These are phyloP conservation scores for Garcia nutans DNA, from an alignment of 345 rosid genomes.

Conservation along the genomic window DNA sequence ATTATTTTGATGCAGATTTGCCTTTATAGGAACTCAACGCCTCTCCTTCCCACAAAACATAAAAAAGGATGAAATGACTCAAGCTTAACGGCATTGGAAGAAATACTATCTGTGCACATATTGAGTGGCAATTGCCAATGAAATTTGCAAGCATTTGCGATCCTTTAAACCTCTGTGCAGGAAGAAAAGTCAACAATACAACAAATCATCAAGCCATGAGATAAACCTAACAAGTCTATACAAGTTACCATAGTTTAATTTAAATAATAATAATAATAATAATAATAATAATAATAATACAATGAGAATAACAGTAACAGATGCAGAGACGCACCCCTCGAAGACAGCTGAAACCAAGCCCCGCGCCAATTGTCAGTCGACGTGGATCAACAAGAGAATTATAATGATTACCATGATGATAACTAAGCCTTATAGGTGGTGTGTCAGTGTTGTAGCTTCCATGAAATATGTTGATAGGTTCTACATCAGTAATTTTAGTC, in stretches of 20 bases:
- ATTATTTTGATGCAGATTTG: neutral
- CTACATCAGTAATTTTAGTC: slow-evolving; percentile 36
- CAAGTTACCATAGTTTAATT: neutral
- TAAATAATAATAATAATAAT: neutral
- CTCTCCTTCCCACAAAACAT: neutral
- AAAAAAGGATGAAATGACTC: no score
- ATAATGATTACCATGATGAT: slow-evolving; percentile 95
- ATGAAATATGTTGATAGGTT: slow-evolving; percentile 94
- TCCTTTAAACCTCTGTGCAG: neutral
- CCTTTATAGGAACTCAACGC: no score
- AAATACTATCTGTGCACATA: neutral
- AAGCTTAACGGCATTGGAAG: neutral
- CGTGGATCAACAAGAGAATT: slow-evolving; percentile 96
- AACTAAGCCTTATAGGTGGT: slow-evolving; percentile 90
- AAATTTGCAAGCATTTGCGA: neutral
- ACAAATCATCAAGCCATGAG: neutral
- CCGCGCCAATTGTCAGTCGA: slow-evolving; percentile 83
- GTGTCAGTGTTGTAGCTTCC: slow-evolving; percentile 83
- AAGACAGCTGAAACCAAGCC: slow-evolving; percentile 92
- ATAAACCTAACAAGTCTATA: neutral
- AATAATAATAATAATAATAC: neutral
- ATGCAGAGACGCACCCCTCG: slow-evolving; percentile 61
- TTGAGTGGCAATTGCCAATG: neutral
- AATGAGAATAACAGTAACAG: neutral
- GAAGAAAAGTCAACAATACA: neutral